Evolutionary conservation across 78 protist genomes (phyloP).

Genomic region (Planoprotostelium fungivorum): DNA sequence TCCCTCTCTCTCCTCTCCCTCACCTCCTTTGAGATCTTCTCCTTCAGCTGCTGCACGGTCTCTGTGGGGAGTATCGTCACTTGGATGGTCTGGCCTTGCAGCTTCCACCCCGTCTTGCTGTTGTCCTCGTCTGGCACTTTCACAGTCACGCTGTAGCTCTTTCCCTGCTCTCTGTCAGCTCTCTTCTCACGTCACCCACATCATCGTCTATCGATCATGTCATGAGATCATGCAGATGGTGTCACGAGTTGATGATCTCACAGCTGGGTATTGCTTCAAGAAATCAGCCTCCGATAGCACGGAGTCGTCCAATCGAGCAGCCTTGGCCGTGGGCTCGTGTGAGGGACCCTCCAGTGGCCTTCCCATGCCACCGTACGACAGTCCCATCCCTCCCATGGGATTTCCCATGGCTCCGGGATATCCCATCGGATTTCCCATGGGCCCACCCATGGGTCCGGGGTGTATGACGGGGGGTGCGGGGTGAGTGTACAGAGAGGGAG

Average conservation of each 20-base stretch:
- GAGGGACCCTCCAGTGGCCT: not conserved
- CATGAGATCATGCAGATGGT: not conserved
- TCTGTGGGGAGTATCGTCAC: slow-evolving; percentile 21
- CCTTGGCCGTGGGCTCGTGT: not conserved
- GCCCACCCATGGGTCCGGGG: not conserved
- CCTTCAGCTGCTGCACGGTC: not conserved
- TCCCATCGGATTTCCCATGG: not conserved
- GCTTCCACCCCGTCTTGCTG: slow-evolving; percentile 4
- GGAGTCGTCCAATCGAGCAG: not conserved
- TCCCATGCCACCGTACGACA: not conserved
- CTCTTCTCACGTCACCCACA: too few relatives aligned
- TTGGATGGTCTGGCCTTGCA: not conserved
- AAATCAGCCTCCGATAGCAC: not conserved
- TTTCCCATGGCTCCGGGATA: not conserved
- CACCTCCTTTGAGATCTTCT: not conserved
- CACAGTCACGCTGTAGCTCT: not conserved
- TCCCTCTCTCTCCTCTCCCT: slow-evolving; percentile 10
- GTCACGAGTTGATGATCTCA: too few relatives aligned
- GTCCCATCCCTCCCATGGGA: not conserved
- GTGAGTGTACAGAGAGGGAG: not conserved
- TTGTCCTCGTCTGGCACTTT: not conserved
- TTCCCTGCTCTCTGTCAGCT: not conserved
- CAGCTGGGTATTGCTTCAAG: not conserved
- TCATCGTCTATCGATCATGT: too few relatives aligned
- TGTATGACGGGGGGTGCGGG: not conserved